Evolutionary conservation across 106 monocot species (phyloP).

Genomic region (Vanilla planifolia): DNA sequence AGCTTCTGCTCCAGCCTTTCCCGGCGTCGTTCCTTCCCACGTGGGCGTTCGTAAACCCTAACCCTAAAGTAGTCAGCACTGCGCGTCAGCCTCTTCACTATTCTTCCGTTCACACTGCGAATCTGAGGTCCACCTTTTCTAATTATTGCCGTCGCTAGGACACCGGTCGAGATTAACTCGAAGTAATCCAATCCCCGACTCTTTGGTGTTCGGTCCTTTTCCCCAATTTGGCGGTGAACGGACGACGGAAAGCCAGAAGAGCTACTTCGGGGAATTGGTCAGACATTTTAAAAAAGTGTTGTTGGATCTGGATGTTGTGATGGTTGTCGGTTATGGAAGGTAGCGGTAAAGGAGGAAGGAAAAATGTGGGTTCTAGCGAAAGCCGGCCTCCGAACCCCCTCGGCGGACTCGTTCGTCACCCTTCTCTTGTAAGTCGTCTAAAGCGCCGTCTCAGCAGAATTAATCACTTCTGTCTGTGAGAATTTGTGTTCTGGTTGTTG

Average conservation of each 20-base stretch:
- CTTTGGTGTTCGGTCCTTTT: not conserved
- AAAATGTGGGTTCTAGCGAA: constrained; percentile 32
- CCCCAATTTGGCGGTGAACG: not conserved
- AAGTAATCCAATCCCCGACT: not conserved
- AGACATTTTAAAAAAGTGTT: no score
- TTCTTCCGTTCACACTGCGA: no score
- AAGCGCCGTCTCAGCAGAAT: not conserved
- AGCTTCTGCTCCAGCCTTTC: no score
- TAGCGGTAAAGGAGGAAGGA: constrained; percentile 15
- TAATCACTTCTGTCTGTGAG: not conserved
- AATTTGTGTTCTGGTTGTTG: not conserved
- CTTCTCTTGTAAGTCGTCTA: constrained; percentile 14
- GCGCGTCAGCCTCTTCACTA: no score
- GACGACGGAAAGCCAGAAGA: not conserved
- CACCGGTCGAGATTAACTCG: not conserved
- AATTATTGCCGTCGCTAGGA: no score
- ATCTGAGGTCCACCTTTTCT: no score
- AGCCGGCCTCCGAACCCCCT: constrained; percentile 41
- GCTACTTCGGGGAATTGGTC: no score
- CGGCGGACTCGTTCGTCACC: constrained; percentile 18
- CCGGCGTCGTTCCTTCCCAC: no score
- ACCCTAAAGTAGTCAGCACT: no score
- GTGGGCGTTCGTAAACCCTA: no score
- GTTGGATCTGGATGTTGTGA: constrained; percentile 6
- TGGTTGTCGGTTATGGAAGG: constrained; percentile 23